These are phyloP conservation scores for Citrullus amarus DNA, from an alignment of 306 rosid species.

Conservation along the genomic window DNA sequence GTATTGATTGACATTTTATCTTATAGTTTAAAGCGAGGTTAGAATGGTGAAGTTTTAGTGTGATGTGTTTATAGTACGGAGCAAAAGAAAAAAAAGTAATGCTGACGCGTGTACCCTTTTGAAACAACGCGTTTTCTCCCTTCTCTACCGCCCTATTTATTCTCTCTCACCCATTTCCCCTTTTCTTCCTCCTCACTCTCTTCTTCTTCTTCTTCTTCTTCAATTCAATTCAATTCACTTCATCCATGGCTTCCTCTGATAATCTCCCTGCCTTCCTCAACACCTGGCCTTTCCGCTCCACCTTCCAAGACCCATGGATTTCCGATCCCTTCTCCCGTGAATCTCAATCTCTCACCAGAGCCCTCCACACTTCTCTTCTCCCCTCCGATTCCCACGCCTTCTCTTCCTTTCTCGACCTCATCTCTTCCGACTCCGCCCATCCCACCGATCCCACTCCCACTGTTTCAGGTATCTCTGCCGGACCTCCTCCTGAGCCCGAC, in stretches of 20 bases:
- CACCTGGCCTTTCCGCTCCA: slow-evolving; percentile 29
- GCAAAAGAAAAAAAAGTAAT: not conserved
- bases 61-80: slow-evolving; percentile 16
- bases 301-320: slow-evolving; percentile 39
- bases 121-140: slow-evolving; percentile 65
- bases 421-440: slow-evolving; percentile 13
- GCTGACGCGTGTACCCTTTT: slow-evolving; percentile 54
- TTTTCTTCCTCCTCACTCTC: not conserved
- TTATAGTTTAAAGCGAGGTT: too few relatives aligned
- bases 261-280: slow-evolving; percentile 34
- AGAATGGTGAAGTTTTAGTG: too few relatives aligned
- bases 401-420: slow-evolving; percentile 11
- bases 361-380: slow-evolving; percentile 50
- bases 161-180: not conserved
- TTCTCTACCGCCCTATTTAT: slow-evolving; percentile 46
- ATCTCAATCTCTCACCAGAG: slow-evolving; percentile 36
- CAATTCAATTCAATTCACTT: not conserved
- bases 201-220: not conserved
- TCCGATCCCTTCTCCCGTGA: slow-evolving; percentile 44
- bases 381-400: not conserved
- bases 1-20: too few relatives aligned
- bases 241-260: slow-evolving; percentile 43
- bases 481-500: slow-evolving; percentile 44
- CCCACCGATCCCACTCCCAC: slow-evolving; percentile 38
- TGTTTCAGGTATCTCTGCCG: slow-evolving; percentile 40